Base-by-base conservation (phyloP, 2,329 filamentous ascomycete species). In the Pleurostoma richardsiae region DNA sequence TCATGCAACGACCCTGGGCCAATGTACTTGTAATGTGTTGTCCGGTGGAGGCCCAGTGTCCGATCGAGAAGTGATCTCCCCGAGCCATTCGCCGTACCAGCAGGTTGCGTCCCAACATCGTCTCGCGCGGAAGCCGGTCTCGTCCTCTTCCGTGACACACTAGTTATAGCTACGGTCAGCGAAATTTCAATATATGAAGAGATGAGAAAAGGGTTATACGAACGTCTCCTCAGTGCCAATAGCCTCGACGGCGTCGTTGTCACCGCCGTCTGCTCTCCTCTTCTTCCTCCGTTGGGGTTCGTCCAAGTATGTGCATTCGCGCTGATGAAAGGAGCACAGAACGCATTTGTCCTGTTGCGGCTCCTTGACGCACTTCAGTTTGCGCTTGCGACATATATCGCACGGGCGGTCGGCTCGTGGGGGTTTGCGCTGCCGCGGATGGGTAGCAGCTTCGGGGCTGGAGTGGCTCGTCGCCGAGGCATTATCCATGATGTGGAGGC, bases 281-380 rank as follows among this genome's bases (percentile, higher is more conserved):
- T 73, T 73, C 60, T 73, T 73, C 54, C 63, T 77, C 53, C 76
- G 69, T 63, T 80, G 81, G 28, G 79, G 78, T 53, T 73, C 76
- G 57, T 82, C 76, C 31, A 83, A 70, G 59, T 83, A 86, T 28
- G 82, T 85, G 62, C 82, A 85, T 52, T 81, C 77, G 58, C 84
- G 80, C 60, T 80, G 79, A 65, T 85, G 81, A 60, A 85, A 84
- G 51, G 78, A 75, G 63, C 82, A 86, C 49, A 85, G 67, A 42
- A 84, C 79, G 59, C 82, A 86, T 53, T 77, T 72, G 40, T 72
- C 69, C 54, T 74, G 73, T 47, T 72, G 75, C 44, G 82, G 77
- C 58, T 83, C 76, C 56, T 82, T 76, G 42, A 84, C 82, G 59
- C 82, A 86, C 55, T 80, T 78, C 53, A 76, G 80, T 67, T 86